Percentiles rank a stretch among this genome's conserved stretches.
phyloP scores from a whole-genome alignment of 306 rosid genomes.

The Quillaja saponaria region DNA sequence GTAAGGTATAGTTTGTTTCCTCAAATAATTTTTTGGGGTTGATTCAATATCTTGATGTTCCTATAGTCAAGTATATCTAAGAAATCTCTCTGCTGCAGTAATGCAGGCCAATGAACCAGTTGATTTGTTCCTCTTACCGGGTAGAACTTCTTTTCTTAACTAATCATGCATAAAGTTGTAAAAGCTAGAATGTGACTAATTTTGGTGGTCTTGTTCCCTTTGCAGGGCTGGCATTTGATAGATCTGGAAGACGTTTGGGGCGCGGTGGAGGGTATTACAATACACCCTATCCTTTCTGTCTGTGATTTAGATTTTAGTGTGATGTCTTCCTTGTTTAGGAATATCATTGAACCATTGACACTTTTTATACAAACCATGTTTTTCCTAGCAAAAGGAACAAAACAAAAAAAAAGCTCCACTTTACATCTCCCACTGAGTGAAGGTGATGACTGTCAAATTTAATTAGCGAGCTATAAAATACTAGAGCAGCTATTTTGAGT shows the following conservation, averaged over 20 bases:
- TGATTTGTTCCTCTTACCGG: conserved; percentile 89
- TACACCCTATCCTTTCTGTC: conserved; percentile 23
- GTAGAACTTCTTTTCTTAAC: conserved; percentile 42
- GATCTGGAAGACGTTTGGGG: conserved; percentile 87
- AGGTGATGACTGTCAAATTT: not conserved
- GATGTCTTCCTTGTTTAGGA: conserved; percentile 18
- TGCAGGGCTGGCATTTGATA: conserved; percentile 90
- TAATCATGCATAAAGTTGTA: conserved; percentile 2
- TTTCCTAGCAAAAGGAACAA: no score
- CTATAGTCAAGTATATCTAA: conserved; percentile 31
- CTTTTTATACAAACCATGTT: not conserved
- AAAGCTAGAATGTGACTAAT: conserved; percentile 23
- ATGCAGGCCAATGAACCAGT: conserved; percentile 87
- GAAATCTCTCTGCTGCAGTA: conserved; percentile 66
- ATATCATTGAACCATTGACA: conserved; percentile 11
- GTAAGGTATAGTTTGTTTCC: conserved; percentile 32
- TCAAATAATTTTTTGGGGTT: conserved; percentile 33
- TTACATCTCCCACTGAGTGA: no score
- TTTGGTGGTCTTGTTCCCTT: conserved; percentile 25
- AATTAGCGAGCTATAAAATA: conserved; percentile 5
- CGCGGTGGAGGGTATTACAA: conserved; percentile 95
- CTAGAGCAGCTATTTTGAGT: not conserved
- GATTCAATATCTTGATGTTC: conserved; percentile 37
- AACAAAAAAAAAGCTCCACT: no score
- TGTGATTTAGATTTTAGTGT: conserved; percentile 15